A percentile compares a stretch with the other conserved stretches of the same genome.
phyloP scores from a whole-genome alignment of 352 stramenopile genomes.

The Phytophthora ramorum region DNA sequence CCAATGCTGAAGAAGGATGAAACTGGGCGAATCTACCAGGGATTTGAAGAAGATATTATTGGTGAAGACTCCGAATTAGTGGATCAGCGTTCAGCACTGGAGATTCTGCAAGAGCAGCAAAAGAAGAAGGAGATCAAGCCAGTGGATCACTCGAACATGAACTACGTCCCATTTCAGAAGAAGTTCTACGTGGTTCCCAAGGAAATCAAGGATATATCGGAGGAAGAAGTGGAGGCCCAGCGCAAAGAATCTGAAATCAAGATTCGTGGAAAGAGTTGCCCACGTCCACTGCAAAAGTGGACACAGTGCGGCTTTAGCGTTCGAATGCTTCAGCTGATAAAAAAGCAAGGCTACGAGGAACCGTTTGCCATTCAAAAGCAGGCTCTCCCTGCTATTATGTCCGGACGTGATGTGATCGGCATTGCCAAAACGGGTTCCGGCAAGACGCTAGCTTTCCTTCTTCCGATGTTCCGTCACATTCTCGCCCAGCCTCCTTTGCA shows the following conservation, averaged over 20 bases:
- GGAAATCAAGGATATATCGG: slow-evolving; percentile 90
- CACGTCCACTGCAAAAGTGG: slow-evolving; percentile 96
- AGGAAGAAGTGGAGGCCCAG: slow-evolving; percentile 84
- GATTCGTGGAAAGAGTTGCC: slow-evolving; percentile 97
- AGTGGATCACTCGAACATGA: slow-evolving; percentile 96
- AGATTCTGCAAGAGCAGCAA: slow-evolving; percentile 92
- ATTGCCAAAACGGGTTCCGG: slow-evolving; percentile 98
- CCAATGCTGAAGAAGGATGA: slow-evolving; percentile 56
- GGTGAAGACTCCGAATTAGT: slow-evolving; percentile 79
- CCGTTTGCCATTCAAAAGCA: slow-evolving; percentile 99
- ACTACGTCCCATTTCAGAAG: slow-evolving; percentile 98
- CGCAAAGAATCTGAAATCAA: slow-evolving; percentile 95
- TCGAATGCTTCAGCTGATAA: slow-evolving; percentile 94
- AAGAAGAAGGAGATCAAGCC: slow-evolving; percentile 95
- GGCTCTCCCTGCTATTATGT: slow-evolving; percentile 98
- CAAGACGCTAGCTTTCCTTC: slow-evolving; percentile 91
- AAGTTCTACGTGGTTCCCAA: slow-evolving; percentile 98
- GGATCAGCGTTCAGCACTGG: slow-evolving; percentile 85
- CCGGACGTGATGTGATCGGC: slow-evolving; percentile 98
- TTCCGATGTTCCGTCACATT: slow-evolving; percentile 97
- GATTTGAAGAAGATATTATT: slow-evolving; percentile 87
- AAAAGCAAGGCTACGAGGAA: slow-evolving; percentile 92
- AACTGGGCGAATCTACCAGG: slow-evolving; percentile 85
- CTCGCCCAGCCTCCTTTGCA: slow-evolving; percentile 89
- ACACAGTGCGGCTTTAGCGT: slow-evolving; percentile 97